Evolutionary conservation across 495 filamentous ascomycete species (phyloP).

Genomic region (Penicillium alfredii): DNA sequence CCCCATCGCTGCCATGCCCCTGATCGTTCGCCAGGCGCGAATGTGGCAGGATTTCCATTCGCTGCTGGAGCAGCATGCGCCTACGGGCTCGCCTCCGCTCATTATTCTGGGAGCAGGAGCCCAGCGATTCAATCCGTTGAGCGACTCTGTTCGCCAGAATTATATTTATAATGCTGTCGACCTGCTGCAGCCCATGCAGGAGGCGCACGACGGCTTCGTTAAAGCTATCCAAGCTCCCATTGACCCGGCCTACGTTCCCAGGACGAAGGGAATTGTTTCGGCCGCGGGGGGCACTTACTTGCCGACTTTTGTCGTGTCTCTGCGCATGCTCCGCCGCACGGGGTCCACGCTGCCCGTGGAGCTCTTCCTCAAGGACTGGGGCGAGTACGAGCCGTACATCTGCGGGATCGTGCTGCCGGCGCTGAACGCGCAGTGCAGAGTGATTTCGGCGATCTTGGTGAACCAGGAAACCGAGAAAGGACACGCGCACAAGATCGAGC

Average conservation of each 20-base stretch:
- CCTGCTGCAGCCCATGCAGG: slow-evolving; percentile 16
- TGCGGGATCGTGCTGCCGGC: slow-evolving; percentile 41
- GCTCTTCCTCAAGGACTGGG: slow-evolving; percentile 40
- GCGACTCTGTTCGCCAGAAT: too few relatives aligned
- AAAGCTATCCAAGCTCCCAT: slow-evolving; percentile 22
- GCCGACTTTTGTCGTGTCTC: slow-evolving; percentile 36
- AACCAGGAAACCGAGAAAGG: slow-evolving; percentile 4
- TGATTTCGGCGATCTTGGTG: slow-evolving; percentile 28
- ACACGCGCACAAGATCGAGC: slow-evolving; percentile 23
- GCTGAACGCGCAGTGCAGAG: slow-evolving; percentile 41
- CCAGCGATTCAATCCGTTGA: not conserved
- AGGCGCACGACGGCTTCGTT: slow-evolving; percentile 32
- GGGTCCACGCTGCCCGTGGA: slow-evolving; percentile 48
- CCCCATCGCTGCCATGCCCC: too few relatives aligned
- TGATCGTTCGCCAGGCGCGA: too few relatives aligned
- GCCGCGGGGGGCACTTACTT: slow-evolving; percentile 32
- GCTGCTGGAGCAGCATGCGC: slow-evolving; percentile 7
- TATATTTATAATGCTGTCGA: not conserved
- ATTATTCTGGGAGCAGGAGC: not conserved
- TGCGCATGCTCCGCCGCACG: slow-evolving; percentile 46
- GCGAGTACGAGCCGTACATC: slow-evolving; percentile 40
- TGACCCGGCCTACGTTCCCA: slow-evolving; percentile 24
- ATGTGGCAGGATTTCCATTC: slow-evolving; percentile 5
- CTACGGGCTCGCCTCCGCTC: slow-evolving; percentile 1
- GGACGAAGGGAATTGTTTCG: slow-evolving; percentile 40